Percentiles rank a stretch among this genome's conserved stretches.
These are phyloP conservation scores for Cicer pinnatifidum DNA, from an alignment of 306 rosid species.

Conservation along the genomic window DNA sequence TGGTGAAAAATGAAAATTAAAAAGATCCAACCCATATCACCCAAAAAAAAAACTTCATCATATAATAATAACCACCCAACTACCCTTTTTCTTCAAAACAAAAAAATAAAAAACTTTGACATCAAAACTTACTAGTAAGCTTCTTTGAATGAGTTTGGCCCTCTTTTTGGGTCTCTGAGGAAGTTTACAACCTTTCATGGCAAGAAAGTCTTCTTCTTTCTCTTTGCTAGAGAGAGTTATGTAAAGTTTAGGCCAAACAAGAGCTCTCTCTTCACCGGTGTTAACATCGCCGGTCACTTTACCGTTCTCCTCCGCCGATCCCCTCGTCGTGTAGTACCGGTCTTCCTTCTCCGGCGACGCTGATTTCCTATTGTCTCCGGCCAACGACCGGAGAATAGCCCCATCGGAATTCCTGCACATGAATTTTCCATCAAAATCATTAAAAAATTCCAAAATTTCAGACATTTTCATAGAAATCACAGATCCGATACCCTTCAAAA, in stretches of 20 bases:
- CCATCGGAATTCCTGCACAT: conserved; percentile 63
- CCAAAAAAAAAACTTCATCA: background rate
- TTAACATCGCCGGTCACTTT: conserved; percentile 52
- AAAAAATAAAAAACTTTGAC: background rate
- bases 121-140: conserved; percentile 59
- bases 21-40: conserved; percentile 40
- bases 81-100: background rate
- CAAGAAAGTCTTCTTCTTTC: conserved; percentile 82
- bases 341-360: conserved; percentile 85
- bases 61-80: background rate
- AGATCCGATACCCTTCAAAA: conserved; percentile 23
- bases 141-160: conserved; percentile 78
- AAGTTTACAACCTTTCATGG: conserved; percentile 83
- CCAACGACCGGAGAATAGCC: conserved; percentile 53
- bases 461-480: background rate
- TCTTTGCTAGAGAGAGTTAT: conserved; percentile 77
- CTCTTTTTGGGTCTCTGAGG: conserved; percentile 87
- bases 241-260: conserved; percentile 74
- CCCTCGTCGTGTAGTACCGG: conserved; percentile 73
- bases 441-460: background rate
- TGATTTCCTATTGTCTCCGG: conserved; percentile 55
- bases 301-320: conserved; percentile 62
- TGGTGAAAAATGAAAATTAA: conserved; percentile 24
- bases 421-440: conserved; percentile 38
- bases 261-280: conserved; percentile 60